phyloP scores from a whole-genome alignment of 2,329 filamentous ascomycete genomes.

The Cordyceps tenuipes region DNA sequence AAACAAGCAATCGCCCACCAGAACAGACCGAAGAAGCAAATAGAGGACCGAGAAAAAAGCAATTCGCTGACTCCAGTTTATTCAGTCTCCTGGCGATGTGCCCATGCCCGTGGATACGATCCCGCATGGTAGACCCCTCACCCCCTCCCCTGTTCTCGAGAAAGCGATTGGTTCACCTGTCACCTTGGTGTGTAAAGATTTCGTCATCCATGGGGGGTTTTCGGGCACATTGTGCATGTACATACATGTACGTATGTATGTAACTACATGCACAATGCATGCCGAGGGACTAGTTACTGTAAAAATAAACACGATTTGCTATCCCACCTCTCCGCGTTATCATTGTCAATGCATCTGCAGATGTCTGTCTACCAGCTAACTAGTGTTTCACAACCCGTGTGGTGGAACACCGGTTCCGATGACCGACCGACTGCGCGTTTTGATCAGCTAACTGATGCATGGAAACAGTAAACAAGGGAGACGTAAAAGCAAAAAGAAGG shows the following conservation, averaged over 20 bases:
- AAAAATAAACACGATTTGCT: not conserved
- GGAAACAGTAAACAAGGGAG: not conserved
- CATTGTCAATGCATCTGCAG: conserved; percentile 1
- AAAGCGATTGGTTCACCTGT: not conserved
- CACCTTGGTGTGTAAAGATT: not conserved
- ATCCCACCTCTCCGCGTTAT: not conserved
- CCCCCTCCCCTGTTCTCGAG: not conserved
- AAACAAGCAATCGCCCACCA: not conserved
- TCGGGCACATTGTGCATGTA: not conserved
- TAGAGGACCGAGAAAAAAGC: not conserved
- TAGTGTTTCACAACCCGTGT: not conserved
- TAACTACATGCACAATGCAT: not conserved
- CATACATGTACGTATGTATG: too few species aligned
- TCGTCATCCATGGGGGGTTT: not conserved
- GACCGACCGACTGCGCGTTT: not conserved
- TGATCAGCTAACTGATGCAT: not conserved
- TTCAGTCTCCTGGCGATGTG: not conserved
- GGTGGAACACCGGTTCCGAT: not conserved
- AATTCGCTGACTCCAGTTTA: not conserved
- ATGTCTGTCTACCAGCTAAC: not conserved
- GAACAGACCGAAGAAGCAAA: not conserved
- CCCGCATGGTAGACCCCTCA: not conserved
- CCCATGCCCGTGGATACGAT: not conserved
- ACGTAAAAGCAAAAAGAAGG: not conserved
- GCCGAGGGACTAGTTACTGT: too few species aligned